Percentiles rank a stretch among this genome's conserved stretches.
Evolutionary conservation across 2,329 filamentous ascomycete species (phyloP).

Genomic region (Phialophora chinensis): DNA sequence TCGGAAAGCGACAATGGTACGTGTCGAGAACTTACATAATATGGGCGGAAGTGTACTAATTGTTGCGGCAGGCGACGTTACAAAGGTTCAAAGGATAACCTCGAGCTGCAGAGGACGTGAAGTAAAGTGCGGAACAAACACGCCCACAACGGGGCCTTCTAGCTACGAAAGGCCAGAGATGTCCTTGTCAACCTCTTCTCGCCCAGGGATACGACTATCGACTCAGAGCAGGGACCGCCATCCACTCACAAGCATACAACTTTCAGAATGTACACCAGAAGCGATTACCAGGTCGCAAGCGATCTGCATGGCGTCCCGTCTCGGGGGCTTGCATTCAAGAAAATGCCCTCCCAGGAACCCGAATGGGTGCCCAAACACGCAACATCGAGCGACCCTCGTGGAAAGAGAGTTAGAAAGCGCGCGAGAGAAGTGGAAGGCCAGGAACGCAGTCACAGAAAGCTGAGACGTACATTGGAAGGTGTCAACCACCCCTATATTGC

Average conservation of each 20-base stretch:
- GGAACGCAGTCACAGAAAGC: neutral
- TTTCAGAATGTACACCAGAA: neutral
- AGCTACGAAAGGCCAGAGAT: neutral
- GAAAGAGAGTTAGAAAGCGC: neutral
- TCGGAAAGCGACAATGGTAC: slow-evolving; percentile 76
- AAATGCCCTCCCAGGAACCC: neutral
- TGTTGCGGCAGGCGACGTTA: slow-evolving; percentile 24
- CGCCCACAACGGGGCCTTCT: neutral
- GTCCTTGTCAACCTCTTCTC: neutral
- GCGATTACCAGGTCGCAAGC: neutral
- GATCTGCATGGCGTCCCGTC: neutral
- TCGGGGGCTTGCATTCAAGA: neutral
- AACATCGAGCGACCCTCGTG: neutral
- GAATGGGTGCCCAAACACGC: neutral
- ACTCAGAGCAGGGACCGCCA: neutral
- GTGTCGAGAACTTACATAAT: slow-evolving; percentile 39
- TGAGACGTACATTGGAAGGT: neutral
- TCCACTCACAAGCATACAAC: neutral
- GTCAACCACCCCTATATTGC: neutral
- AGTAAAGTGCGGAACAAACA: neutral
- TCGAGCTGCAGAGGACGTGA: neutral
- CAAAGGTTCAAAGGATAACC: slow-evolving; percentile 36
- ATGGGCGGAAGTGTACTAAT: neutral
- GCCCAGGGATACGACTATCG: neutral
- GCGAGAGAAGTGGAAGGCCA: neutral